Percentiles rank a stretch among this genome's conserved stretches.
phyloP scores from a whole-genome alignment of 2,329 filamentous ascomycete species.

The Blastomyces parvus region DNA sequence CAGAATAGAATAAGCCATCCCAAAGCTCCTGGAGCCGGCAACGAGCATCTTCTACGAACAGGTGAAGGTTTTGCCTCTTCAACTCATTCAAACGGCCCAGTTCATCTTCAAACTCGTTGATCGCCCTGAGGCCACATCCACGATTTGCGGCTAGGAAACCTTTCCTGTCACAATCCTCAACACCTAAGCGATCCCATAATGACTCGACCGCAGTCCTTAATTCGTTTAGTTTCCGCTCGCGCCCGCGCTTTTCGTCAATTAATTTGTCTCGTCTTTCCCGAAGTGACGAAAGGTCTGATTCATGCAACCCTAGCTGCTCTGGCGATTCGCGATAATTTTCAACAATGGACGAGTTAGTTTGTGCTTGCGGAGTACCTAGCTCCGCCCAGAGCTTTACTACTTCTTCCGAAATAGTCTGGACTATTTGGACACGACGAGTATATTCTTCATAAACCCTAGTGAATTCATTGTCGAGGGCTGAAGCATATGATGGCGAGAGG shows the following conservation, averaged over 20 bases:
- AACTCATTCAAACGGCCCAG: conserved; percentile 76
- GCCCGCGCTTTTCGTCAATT: conserved; percentile 74
- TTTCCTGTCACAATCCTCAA: conserved; percentile 75
- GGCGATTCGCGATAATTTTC: conserved; percentile 83
- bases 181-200: conserved; percentile 78
- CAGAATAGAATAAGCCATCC: conserved; percentile 87
- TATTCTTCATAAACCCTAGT: conserved; percentile 96
- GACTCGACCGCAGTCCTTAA: conserved; percentile 68
- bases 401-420: conserved; percentile 66
- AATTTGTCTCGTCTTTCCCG: conserved; percentile 70
- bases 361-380: conserved; percentile 83
- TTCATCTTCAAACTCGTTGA: conserved; percentile 95
- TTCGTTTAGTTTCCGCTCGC: conserved; percentile 69
- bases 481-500: conserved; percentile 80
- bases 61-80: conserved; percentile 86
- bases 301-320: conserved; percentile 86
- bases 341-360: conserved; percentile 79
- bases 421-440: conserved; percentile 65
- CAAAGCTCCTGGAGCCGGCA: conserved; percentile 88
- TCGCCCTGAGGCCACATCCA: conserved; percentile 80
- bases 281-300: conserved; percentile 69
- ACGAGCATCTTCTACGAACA: conserved; percentile 92
- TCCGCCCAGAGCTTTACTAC: conserved; percentile 95
- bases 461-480: conserved; percentile 80
- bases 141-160: conserved; percentile 78